Base-by-base conservation (phyloP, 2,329 filamentous ascomycete species). In the Coniochaeta sp. region DNA sequence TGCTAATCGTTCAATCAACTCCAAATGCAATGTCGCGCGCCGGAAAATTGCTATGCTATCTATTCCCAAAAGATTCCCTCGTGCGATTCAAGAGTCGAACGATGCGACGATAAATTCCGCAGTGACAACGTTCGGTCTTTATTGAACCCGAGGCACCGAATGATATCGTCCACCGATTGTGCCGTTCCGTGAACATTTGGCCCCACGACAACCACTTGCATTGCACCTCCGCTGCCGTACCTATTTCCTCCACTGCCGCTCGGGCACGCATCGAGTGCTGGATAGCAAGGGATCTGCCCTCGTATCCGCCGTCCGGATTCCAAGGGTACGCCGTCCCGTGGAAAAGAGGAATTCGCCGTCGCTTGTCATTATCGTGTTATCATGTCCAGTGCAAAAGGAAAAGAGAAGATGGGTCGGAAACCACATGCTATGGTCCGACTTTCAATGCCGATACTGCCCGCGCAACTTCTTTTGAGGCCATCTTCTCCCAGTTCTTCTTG, bases 381-480 rank as follows among this genome's bases (percentile, higher is more conserved):
- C 55, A 32, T 61, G 61, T 63, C 50, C 62, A 61, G 55, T 65
- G 60, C n/a, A 58, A 24, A 14, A 34, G 4, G 3, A 52, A 42
- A 24, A 47, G 28, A 42, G 52, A 19, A 40, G 38, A 22, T 44
- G 38, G 30, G 30, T 22, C 54, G n/a, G 17, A 56, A 38, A n/a
- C n/a, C 54, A 56, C 36, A n/a, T 56, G 54, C 22, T 56, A 16
- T 5, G n/a, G 14, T 79, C 70, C 82, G 62, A 75, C 75, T 66
- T 75, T 74, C 64, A 87, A 73, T 63, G 81, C 79, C 58, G 82
- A 80, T 58, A 96, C 80, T 17, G 91, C 91, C 66, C 82, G 86
- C 62, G 87, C 84, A 4, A 97, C 93, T 75, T 96, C 92, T 52
- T 87, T 83, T 19, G 80, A 84, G 16, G 92, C 93, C 68, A 91